A percentile compares a stretch with the other conserved stretches of the same genome.
phyloP scores from a whole-genome alignment of 1,284 basidiomycete species.

The Wallemia mellicola region DNA sequence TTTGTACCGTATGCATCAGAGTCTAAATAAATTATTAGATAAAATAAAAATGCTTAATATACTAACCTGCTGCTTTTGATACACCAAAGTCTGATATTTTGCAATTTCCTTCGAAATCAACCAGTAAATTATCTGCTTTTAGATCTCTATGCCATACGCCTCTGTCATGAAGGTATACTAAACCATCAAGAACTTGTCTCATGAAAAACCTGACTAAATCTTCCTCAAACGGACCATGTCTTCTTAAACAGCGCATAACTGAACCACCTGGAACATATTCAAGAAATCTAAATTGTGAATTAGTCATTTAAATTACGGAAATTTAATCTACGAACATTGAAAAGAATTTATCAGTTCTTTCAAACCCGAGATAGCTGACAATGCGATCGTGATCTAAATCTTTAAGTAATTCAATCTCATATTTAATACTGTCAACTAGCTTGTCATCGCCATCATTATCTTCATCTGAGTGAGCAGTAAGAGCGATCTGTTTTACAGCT shows the following conservation, averaged over 20 bases:
- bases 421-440: constrained; percentile 31
- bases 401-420: constrained; percentile 81
- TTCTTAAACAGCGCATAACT: constrained; percentile 62
- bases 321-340: not conserved
- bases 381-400: constrained; percentile 92
- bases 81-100: constrained; percentile 98
- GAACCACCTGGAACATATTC: constrained; percentile 97
- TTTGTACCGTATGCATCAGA: constrained; percentile 48
- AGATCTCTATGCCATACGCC: constrained; percentile 86
- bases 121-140: constrained; percentile 94
- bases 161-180: constrained; percentile 73
- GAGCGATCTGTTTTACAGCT: constrained; percentile 97
- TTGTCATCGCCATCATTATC: constrained; percentile 17
- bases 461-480: constrained; percentile 65
- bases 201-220: constrained; percentile 79
- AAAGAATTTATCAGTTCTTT: not conserved
- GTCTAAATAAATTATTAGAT: constrained; percentile 15
- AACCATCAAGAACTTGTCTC: constrained; percentile 61
- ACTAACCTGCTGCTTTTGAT: constrained; percentile 37
- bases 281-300: constrained; percentile 34
- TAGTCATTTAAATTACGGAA: not conserved
- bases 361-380: constrained; percentile 64
- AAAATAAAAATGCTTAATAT: not conserved
- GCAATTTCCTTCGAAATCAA: constrained; percentile 71
- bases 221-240: constrained; percentile 76